These are phyloP conservation scores for Balamuthia mandrillaris DNA, from an alignment of 208 protist genomes.

Conservation along the genomic window DNA sequence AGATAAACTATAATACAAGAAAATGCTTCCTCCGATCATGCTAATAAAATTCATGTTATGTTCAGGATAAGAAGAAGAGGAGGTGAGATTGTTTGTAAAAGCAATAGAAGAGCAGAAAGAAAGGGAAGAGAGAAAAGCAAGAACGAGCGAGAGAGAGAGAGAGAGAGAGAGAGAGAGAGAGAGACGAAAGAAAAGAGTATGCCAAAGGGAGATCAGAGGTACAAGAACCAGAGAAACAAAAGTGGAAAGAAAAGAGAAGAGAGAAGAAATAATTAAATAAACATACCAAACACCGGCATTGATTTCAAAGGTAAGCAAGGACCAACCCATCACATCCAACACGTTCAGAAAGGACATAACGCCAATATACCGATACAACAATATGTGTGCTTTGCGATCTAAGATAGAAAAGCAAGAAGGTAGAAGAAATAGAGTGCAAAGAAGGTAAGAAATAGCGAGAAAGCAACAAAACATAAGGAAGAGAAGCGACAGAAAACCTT, in stretches of 20 bases:
- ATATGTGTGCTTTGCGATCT: not conserved
- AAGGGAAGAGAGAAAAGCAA: not conserved
- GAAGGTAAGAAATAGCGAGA: too few species aligned
- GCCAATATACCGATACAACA: not conserved
- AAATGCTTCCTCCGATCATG: not conserved
- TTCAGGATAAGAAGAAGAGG: not conserved
- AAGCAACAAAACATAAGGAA: not conserved
- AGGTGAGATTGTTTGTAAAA: too few species aligned
- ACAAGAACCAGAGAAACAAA: not conserved
- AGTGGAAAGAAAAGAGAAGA: not conserved
- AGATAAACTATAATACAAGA: not conserved
- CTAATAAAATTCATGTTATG: too few species aligned
- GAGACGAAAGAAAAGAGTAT: too few species aligned
- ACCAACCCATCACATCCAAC: not conserved
- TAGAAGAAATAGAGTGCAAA: not conserved
- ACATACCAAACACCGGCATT: not conserved
- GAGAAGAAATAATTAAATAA: not conserved
- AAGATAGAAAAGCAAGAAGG: not conserved
- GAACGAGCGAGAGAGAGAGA: too few species aligned
- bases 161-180: too few species aligned
- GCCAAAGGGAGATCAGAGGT: too few species aligned
- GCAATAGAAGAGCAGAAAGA: not conserved
- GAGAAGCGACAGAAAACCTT: not conserved
- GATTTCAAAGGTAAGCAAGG: not conserved
- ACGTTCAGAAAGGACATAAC: not conserved